phyloP scores from a whole-genome alignment of 345 rosid genomes.

The Aethionema arabicum region DNA sequence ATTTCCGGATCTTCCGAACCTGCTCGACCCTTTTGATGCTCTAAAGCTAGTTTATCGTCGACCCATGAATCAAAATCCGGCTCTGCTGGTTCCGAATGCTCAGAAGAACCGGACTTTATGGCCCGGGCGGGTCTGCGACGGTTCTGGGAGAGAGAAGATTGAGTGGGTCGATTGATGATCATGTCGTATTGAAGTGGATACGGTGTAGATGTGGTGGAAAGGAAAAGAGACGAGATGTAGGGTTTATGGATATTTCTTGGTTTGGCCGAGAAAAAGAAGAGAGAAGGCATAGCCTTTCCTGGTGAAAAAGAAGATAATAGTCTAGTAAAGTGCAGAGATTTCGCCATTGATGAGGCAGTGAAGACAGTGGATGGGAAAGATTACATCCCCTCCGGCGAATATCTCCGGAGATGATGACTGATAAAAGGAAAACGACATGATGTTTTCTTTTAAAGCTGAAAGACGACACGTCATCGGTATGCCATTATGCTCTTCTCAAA shows the following conservation, averaged over 20 bases:
- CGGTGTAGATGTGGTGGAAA: conserved; percentile 66
- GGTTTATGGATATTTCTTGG: conserved; percentile 36
- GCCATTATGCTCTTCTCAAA: background rate
- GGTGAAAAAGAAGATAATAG: conserved; percentile 32
- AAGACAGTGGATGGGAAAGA: conserved; percentile 21
- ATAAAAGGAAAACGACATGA: conserved; percentile 22
- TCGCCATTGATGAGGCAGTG: conserved; percentile 36
- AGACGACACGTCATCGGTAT: conserved; percentile 1
- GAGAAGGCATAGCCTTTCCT: conserved; percentile 17
- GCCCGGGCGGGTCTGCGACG: conserved; percentile 48
- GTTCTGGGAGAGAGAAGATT: conserved; percentile 41
- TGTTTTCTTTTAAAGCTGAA: background rate
- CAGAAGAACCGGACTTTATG: conserved; percentile 36
- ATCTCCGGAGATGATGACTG: conserved; percentile 18
- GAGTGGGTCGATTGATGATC: conserved; percentile 71
- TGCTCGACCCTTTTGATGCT: conserved; percentile 37
- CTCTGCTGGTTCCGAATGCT: conserved; percentile 32
- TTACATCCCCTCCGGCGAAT: conserved; percentile 24
- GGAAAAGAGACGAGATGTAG: conserved; percentile 31
- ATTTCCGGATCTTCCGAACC: conserved; percentile 44
- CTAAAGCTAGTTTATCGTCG: conserved; percentile 57
- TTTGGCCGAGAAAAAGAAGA: conserved; percentile 31
- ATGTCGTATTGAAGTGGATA: conserved; percentile 88
- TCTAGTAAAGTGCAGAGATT: conserved; percentile 43
- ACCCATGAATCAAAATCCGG: conserved; percentile 78